These are phyloP conservation scores for Starmerella potacharoeniae DNA, from an alignment of 805 yeast genomes.

Conservation along the genomic window DNA sequence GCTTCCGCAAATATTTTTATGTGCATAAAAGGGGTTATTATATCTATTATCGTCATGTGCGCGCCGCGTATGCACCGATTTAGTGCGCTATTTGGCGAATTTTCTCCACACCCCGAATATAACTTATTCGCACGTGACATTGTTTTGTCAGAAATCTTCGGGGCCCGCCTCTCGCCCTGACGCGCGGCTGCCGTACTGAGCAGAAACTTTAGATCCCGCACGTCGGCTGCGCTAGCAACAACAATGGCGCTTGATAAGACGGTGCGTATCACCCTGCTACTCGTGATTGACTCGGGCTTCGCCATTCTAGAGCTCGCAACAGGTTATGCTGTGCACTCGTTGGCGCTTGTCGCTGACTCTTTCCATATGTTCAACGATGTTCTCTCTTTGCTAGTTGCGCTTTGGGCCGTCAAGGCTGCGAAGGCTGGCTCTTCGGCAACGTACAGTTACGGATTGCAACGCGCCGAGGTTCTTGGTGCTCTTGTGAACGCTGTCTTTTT, in stretches of 20 bases:
- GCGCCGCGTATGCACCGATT: not conserved
- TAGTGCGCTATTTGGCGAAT: too few species aligned
- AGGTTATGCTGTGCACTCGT: conserved; percentile 76
- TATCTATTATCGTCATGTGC: not conserved
- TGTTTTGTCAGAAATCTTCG: not conserved
- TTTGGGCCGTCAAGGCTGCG: conserved; percentile 93
- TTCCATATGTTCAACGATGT: conserved; percentile 97
- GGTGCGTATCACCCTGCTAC: conserved; percentile 62
- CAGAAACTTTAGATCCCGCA: not conserved
- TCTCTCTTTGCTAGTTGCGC: conserved; percentile 74
- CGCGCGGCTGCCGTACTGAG: not conserved
- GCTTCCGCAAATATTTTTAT: too few species aligned
- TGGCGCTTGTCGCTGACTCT: conserved; percentile 91
- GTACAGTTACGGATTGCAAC: conserved; percentile 95
- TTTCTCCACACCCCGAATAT: not conserved
- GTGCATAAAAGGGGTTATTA: not conserved
- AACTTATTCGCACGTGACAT: not conserved
- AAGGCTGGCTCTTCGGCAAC: conserved; percentile 72
- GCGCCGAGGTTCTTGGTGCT: conserved; percentile 96
- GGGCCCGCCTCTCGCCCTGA: not conserved
- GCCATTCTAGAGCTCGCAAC: conserved; percentile 75
- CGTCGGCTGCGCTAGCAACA: not conserved
- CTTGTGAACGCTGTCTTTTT: conserved; percentile 85
- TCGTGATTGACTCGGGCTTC: conserved; percentile 67
- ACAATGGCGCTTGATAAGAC: conserved; percentile 34